A percentile compares a stretch with the other conserved stretches of the same genome.
These are phyloP conservation scores for Apiospora marii DNA, from an alignment of 2,329 filamentous ascomycete genomes.

Conservation along the genomic window DNA sequence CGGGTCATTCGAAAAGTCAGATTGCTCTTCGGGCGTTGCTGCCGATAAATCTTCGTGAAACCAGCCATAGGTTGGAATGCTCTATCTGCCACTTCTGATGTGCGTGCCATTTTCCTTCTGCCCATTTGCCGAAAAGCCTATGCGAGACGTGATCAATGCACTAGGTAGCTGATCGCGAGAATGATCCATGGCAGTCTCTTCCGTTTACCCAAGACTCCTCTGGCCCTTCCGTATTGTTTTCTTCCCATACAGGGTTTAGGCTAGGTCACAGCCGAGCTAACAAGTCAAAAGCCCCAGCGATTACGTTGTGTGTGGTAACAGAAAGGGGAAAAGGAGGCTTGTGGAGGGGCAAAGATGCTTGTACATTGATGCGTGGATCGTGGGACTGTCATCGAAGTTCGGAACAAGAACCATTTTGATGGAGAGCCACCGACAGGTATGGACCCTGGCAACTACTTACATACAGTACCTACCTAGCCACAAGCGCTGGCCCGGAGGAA, in stretches of 20 bases:
- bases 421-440: not conserved
- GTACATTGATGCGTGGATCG: not conserved
- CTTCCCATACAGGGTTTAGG: constrained; percentile 17
- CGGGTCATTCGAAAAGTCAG: not conserved
- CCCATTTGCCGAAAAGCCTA: not conserved
- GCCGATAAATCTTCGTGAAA: constrained; percentile 17
- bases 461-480: no score
- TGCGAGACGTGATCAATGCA: not conserved
- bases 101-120: not conserved
- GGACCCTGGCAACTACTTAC: not conserved
- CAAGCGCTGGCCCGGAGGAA: not conserved
- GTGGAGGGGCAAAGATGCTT: not conserved
- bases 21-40: constrained; percentile 18
- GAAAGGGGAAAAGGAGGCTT: not conserved
- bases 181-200: not conserved
- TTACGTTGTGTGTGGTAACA: constrained; percentile 22
- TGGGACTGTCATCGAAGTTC: not conserved
- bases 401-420: not conserved
- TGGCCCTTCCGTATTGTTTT: constrained; percentile 16
- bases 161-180: constrained; percentile 13
- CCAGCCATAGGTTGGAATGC: not conserved
- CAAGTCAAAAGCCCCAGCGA: constrained; percentile 10
- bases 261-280: constrained; percentile 18
- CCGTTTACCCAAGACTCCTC: constrained; percentile 7
- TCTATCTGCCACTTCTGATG: not conserved